phyloP scores from a whole-genome alignment of 202 grass and related monocot species.

The Elaeis oleifera region DNA sequence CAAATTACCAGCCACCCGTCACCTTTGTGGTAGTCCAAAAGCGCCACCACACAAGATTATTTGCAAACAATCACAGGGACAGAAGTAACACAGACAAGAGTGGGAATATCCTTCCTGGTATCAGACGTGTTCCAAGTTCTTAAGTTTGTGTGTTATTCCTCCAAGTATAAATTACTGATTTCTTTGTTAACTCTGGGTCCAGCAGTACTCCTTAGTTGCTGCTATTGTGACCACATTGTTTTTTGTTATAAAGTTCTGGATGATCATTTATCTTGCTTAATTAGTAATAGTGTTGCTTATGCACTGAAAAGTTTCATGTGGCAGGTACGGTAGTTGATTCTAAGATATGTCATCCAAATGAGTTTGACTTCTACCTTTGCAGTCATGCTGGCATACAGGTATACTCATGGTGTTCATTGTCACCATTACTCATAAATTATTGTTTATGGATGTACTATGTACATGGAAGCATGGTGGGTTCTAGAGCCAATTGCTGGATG shows the following conservation, averaged over 20 bases:
- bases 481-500: too few relatives aligned
- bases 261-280: too few relatives aligned
- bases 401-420: not conserved
- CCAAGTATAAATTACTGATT: too few relatives aligned
- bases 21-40: conserved; percentile 92
- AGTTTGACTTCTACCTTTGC: conserved; percentile 91
- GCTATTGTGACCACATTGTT: too few relatives aligned
- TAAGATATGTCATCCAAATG: conserved; percentile 71
- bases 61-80: conserved; percentile 80
- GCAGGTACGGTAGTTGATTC: conserved; percentile 82
- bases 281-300: not conserved
- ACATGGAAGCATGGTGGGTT: too few relatives aligned
- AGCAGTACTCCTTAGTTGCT: too few relatives aligned
- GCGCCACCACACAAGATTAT: conserved; percentile 78
- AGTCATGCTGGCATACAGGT: conserved; percentile 95
- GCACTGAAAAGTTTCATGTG: not conserved
- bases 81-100: conserved; percentile 65
- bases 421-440: too few relatives aligned
- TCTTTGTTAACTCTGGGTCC: too few relatives aligned
- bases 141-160: too few relatives aligned
- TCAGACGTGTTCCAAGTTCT: not conserved
- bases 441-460: too few relatives aligned
- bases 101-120: conserved; percentile 90
- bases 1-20: conserved; percentile 85
- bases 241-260: too few relatives aligned